Percentiles rank a stretch among this genome's conserved stretches.
These are phyloP conservation scores for Fomitiporia mediterranea DNA, from an alignment of 1,284 basidiomycete genomes.

Conservation along the genomic window DNA sequence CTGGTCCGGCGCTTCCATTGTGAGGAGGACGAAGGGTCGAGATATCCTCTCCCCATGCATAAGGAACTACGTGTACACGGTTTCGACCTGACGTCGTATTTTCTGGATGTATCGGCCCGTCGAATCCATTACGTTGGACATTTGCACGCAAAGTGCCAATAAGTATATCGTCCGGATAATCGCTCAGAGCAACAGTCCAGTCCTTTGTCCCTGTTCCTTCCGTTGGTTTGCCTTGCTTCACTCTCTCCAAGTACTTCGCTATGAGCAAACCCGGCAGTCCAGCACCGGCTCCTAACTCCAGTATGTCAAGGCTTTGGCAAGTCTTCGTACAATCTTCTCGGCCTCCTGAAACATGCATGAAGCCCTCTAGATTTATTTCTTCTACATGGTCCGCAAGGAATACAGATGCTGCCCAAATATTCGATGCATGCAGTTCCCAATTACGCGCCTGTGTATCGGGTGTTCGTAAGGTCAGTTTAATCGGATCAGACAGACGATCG, in stretches of 20 bases:
- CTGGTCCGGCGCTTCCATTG: neutral
- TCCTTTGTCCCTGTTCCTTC: neutral
- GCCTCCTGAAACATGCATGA: constrained; percentile 25
- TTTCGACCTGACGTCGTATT: too few species aligned
- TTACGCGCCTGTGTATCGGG: constrained; percentile 64
- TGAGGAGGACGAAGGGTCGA: constrained; percentile 29
- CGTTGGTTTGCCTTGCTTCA: neutral
- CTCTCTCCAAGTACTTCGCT: constrained; percentile 41
- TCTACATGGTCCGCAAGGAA: constrained; percentile 60
- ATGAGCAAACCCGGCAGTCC: constrained; percentile 67
- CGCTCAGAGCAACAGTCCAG: constrained; percentile 47
- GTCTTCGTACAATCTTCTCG: constrained; percentile 23
- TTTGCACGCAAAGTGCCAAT: constrained; percentile 57
- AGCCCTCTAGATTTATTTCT: constrained; percentile 31
- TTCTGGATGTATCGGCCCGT: neutral
- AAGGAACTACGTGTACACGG: constrained; percentile 36
- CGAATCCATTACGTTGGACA: constrained; percentile 41
- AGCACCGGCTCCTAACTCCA: constrained; percentile 70
- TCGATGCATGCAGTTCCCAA: constrained; percentile 70
- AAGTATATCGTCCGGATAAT: constrained; percentile 66
- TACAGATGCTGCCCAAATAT: constrained; percentile 64
- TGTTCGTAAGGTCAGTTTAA: constrained; percentile 39
- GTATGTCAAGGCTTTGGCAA: constrained; percentile 34
- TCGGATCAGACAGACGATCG: constrained; percentile 2
- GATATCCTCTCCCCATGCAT: constrained; percentile 59